phyloP scores from a whole-genome alignment of 192 early-diverging fungal genomes.

The Geranomyces michiganensis region DNA sequence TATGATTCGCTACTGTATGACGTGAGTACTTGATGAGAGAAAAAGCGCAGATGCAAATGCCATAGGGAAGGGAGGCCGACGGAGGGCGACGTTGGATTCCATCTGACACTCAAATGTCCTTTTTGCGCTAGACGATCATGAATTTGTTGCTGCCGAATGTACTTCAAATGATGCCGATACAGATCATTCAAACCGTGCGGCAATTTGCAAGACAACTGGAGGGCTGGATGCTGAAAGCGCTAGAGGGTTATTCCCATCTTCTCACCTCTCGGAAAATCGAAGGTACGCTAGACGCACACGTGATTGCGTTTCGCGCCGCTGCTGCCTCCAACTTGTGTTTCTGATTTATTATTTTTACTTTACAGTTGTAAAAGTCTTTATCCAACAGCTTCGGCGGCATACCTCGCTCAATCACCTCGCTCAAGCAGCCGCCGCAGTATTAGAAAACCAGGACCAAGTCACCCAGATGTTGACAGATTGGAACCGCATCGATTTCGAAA shows the following conservation, averaged over 20 bases:
- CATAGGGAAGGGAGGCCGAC: too few relatives aligned
- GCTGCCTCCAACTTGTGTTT: neutral
- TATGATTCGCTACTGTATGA: slow-evolving; percentile 57
- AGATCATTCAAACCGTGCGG: slow-evolving; percentile 38
- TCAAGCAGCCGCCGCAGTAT: slow-evolving; percentile 41
- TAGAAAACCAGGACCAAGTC: slow-evolving; percentile 36
- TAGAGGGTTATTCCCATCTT: slow-evolving; percentile 25
- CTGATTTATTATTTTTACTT: neutral
- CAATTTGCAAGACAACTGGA: slow-evolving; percentile 35
- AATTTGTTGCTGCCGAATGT: slow-evolving; percentile 39
- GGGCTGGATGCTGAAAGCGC: slow-evolving; percentile 36
- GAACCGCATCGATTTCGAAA: slow-evolving; percentile 49
- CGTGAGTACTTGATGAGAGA: slow-evolving; percentile 28
- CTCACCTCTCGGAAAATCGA: slow-evolving; percentile 37
- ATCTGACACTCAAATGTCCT: neutral
- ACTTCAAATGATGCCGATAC: slow-evolving; percentile 38
- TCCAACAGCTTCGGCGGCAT: slow-evolving; percentile 48
- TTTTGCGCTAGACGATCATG: slow-evolving; percentile 25
- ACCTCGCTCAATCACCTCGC: slow-evolving; percentile 50
- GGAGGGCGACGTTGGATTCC: neutral
- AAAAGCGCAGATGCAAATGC: too few relatives aligned
- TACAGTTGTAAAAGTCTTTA: slow-evolving; percentile 50
- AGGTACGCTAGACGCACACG: too few relatives aligned
- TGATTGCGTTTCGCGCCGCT: neutral
- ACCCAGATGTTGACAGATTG: slow-evolving; percentile 46